Conservation (phyloP, 176 grass and related monocot genomes). For the Juncus effusus region DNA sequence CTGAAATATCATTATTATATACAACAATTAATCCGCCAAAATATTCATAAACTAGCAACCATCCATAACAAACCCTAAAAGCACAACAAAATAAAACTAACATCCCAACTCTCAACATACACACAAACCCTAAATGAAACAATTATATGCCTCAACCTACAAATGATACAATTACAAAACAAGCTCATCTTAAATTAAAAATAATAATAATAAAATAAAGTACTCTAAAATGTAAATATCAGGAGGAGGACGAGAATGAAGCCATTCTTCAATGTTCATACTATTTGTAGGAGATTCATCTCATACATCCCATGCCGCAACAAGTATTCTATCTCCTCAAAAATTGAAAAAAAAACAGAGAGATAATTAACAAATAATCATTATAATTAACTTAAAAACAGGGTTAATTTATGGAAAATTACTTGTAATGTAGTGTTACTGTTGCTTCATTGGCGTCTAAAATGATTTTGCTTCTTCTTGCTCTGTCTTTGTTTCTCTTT, state of each 20-base stretch:
- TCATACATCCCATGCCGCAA: slow-evolving; percentile 94
- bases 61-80: too few relatives aligned
- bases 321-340: slow-evolving; percentile 79
- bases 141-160: too few relatives aligned
- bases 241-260: slow-evolving; percentile 82
- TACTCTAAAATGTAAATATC: slow-evolving; percentile 96
- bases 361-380: slow-evolving; percentile 16
- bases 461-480: slow-evolving; percentile 72
- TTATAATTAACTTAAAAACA: not conserved
- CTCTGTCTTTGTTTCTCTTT: slow-evolving; percentile 54
- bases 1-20: too few relatives aligned
- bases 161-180: too few relatives aligned
- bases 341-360: not conserved
- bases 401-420: not conserved
- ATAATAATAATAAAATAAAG: not conserved
- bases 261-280: slow-evolving; percentile 96
- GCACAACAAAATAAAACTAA: too few relatives aligned
- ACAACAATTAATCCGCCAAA: too few relatives aligned
- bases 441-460: slow-evolving; percentile 80
- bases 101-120: too few relatives aligned
- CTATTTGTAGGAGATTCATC: slow-evolving; percentile 67
- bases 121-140: too few relatives aligned
- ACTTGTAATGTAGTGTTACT: slow-evolving; percentile 82
- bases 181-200: too few relatives aligned
- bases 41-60: too few relatives aligned